A percentile compares a stretch with the other conserved stretches of the same genome.
phyloP scores from a whole-genome alignment of 1,284 basidiomycete species.

The Apiotrichum gamsii region DNA sequence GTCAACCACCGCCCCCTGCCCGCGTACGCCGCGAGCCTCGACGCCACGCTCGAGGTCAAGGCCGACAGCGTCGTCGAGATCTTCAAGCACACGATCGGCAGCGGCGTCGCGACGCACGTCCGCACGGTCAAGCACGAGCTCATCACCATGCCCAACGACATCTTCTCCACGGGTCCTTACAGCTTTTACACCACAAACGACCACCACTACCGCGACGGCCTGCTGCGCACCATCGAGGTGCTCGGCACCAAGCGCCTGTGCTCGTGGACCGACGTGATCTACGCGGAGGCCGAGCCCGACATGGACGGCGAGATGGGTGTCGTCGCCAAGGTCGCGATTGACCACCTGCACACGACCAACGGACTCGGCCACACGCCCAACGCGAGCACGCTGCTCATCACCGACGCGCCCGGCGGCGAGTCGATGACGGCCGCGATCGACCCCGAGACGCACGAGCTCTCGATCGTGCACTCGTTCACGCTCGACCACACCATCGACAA shows the following conservation, averaged over 20 bases:
- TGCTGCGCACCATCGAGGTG: conserved; percentile 22
- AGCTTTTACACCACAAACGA: conserved; percentile 35
- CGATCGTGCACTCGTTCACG: conserved; percentile 5
- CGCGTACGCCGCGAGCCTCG: not conserved
- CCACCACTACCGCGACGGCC: conserved; percentile 27
- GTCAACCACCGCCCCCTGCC: conserved; percentile 26
- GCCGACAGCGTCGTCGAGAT: conserved; percentile 30
- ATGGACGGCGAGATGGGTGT: conserved; percentile 6
- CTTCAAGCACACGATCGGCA: conserved; percentile 24
- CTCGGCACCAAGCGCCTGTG: conserved; percentile 15
- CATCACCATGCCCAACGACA: conserved; percentile 31
- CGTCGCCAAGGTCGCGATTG: conserved; percentile 15
- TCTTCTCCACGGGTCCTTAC: conserved; percentile 19
- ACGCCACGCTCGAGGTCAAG: conserved; percentile 1
- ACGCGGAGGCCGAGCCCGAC: conserved; percentile 11
- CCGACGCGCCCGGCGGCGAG: conserved; percentile 26
- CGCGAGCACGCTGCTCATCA: conserved; percentile 18
- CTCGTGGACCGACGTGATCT: conserved; percentile 16
- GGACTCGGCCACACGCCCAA: conserved; percentile 26
- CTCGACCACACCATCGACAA: conserved; percentile 26
- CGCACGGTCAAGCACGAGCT: conserved; percentile 23
- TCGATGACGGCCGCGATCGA: conserved; percentile 6
- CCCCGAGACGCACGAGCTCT: conserved; percentile 3
- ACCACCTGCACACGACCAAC: conserved; percentile 32
- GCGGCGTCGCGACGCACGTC: conserved; percentile 16